phyloP scores from a whole-genome alignment of 805 yeast genomes.

The Wickerhamiella sergipiensis region DNA sequence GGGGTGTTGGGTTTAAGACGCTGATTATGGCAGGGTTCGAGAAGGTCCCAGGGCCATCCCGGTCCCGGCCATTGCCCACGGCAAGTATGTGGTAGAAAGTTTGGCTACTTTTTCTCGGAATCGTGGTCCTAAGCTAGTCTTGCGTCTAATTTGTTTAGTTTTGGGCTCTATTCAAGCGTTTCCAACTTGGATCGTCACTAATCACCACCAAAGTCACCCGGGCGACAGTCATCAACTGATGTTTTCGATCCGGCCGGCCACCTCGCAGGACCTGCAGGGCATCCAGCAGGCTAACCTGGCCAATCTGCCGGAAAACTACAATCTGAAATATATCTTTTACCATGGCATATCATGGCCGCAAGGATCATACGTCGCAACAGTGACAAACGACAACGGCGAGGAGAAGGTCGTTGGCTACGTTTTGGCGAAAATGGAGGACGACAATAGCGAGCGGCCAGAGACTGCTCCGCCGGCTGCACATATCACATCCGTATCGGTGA shows the following conservation, averaged over 20 bases:
- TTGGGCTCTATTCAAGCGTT: no score
- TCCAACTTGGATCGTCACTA: no score
- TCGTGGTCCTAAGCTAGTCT: no score
- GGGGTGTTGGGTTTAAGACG: neutral
- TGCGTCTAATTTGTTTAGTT: no score
- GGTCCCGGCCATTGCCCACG: no score
- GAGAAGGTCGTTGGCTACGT: slow-evolving; percentile 94
- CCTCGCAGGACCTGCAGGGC: slow-evolving; percentile 73
- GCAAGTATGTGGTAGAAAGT: no score
- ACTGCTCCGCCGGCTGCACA: slow-evolving; percentile 59
- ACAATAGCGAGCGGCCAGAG: slow-evolving; percentile 23
- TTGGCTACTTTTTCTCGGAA: no score
- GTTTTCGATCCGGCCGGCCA: slow-evolving; percentile 79
- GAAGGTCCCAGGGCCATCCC: neutral
- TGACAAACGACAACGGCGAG: slow-evolving; percentile 50
- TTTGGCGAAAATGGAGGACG: slow-evolving; percentile 93
- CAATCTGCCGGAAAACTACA: slow-evolving; percentile 89
- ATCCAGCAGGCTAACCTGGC: slow-evolving; percentile 92
- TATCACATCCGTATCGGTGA: slow-evolving; percentile 83
- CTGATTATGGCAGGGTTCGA: neutral
- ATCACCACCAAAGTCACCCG: neutral
- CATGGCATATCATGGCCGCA: slow-evolving; percentile 96
- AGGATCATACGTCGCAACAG: slow-evolving; percentile 81
- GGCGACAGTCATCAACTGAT: slow-evolving; percentile 4
- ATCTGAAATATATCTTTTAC: slow-evolving; percentile 82